phyloP scores from a whole-genome alignment of 73 alveolate species.

The Tetrahymena malaccensis region DNA sequence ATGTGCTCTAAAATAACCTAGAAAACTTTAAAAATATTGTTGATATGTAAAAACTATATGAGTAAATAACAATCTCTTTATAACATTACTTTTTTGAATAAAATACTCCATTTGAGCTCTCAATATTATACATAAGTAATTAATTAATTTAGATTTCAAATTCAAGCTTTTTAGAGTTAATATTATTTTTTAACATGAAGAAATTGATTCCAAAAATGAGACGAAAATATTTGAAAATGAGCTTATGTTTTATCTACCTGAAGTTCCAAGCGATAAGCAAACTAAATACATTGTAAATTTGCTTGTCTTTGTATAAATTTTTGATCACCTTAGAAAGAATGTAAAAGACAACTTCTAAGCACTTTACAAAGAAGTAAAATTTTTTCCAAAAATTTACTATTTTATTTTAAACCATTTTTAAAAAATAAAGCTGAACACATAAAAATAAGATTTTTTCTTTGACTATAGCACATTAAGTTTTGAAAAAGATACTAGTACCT shows the following conservation, averaged over 20 bases:
- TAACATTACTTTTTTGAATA: not conserved
- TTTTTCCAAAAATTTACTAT: not conserved
- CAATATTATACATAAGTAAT: not conserved
- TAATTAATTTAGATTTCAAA: not conserved
- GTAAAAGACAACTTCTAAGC: not conserved
- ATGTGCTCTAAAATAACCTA: not conserved
- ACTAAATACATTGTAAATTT: not conserved
- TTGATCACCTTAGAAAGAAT: not conserved
- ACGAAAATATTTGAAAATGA: not conserved
- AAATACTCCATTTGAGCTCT: not conserved
- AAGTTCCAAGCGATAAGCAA: not conserved
- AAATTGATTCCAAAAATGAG: not conserved
- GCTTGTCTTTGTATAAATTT: not conserved
- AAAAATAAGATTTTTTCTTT: not conserved
- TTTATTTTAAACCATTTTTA: not conserved
- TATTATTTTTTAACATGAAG: not conserved
- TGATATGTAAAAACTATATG: not conserved
- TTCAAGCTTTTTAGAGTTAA: not conserved
- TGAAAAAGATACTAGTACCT: not conserved
- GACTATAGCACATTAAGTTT: not conserved
- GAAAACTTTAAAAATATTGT: not conserved
- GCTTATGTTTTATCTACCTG: not conserved
- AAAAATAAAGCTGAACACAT: not conserved
- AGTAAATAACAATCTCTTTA: not conserved
- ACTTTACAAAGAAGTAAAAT: not conserved